Conservation (phyloP, 257 asterid species). For the Cruciata laevipes region DNA sequence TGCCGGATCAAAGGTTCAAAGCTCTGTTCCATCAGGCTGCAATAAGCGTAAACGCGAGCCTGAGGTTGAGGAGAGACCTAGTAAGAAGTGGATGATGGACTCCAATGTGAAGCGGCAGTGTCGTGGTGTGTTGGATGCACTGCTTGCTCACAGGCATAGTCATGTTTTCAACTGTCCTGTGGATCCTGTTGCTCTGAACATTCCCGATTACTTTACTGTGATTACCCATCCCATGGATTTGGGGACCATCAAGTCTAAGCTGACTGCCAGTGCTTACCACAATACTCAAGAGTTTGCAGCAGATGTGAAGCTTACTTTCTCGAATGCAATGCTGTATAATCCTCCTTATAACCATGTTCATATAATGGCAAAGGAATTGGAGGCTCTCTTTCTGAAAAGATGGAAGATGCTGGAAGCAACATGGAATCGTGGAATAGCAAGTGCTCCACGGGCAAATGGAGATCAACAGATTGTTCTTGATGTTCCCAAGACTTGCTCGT, state of each 20-base stretch:
- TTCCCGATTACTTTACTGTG: slow-evolving; percentile 69
- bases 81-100: slow-evolving; percentile 55
- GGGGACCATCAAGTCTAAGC: slow-evolving; percentile 56
- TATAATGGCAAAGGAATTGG: slow-evolving; percentile 41
- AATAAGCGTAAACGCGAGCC: slow-evolving; percentile 45
- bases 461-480: slow-evolving; percentile 21
- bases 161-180: slow-evolving; percentile 55
- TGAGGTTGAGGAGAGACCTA: slow-evolving; percentile 26
- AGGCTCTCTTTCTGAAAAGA: slow-evolving; percentile 33
- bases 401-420: slow-evolving; percentile 50
- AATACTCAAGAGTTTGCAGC: slow-evolving; percentile 55
- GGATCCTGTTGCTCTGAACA: slow-evolving; percentile 56
- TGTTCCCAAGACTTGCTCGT: slow-evolving; percentile 6
- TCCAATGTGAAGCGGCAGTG: slow-evolving; percentile 41
- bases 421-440: slow-evolving; percentile 25
- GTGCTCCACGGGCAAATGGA: slow-evolving; percentile 19
- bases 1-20: slow-evolving; percentile 17
- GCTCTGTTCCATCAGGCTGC: slow-evolving; percentile 19
- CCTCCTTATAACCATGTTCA: slow-evolving; percentile 46
- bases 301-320: slow-evolving; percentile 65
- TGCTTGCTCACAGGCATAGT: slow-evolving; percentile 40
- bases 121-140: slow-evolving; percentile 33
- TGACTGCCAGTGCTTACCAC: slow-evolving; percentile 44
- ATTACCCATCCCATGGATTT: slow-evolving; percentile 81
- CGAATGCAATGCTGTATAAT: slow-evolving; percentile 71